Evolutionary conservation across 305 asterid genomes (phyloP).

Genomic region (Nicotiana rustica): DNA sequence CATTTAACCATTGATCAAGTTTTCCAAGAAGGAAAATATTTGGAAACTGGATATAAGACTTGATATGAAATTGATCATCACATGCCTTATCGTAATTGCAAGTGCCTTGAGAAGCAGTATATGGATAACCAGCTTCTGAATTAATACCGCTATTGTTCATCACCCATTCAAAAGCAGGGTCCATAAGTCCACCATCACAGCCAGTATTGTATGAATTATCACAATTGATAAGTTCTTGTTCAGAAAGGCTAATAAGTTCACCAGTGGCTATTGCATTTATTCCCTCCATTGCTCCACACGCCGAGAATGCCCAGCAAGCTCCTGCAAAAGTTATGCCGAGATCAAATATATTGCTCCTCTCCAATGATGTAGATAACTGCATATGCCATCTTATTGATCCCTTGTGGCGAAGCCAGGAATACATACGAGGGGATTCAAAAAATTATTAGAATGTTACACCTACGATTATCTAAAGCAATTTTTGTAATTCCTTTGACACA

Average conservation of each 20-base stretch:
- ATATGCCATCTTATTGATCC: neutral
- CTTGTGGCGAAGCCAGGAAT: too few species aligned
- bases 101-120: conserved; percentile 33
- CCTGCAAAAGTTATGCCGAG: conserved; percentile 33
- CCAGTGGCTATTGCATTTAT: conserved; percentile 44
- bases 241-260: conserved; percentile 51
- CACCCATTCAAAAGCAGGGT: conserved; percentile 52
- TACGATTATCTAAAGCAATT: too few species aligned
- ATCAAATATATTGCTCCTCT: neutral
- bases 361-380: conserved; percentile 15
- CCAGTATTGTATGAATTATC: conserved; percentile 41
- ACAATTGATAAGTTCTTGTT: conserved; percentile 48
- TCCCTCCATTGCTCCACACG: conserved; percentile 50
- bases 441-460: too few species aligned
- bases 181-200: conserved; percentile 51
- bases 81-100: conserved; percentile 46
- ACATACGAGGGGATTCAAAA: too few species aligned
- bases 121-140: conserved; percentile 45
- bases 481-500: too few species aligned
- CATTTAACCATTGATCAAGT: neutral
- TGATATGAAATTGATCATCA: conserved; percentile 26
- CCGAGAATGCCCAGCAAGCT: conserved; percentile 55
- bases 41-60: conserved; percentile 2
- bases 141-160: conserved; percentile 45
- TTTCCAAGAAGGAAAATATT: neutral